phyloP scores from a whole-genome alignment of 169 alveolate genomes.

The Cryptosporidium viatorum region DNA sequence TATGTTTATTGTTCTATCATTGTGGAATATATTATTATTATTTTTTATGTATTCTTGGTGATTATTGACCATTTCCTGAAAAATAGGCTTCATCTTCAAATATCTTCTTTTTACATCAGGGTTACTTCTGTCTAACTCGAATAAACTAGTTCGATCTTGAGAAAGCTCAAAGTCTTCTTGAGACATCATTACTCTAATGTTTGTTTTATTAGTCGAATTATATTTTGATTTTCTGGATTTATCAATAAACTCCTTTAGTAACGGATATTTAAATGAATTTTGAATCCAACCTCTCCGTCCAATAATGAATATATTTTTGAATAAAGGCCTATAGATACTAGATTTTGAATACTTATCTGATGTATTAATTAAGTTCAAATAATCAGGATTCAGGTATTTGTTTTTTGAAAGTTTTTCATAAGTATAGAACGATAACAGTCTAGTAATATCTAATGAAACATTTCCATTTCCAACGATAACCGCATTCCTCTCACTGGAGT shows the following conservation, averaged over 20 bases:
- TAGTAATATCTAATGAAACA: constrained; percentile 62
- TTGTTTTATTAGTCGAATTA: not conserved
- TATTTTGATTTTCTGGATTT: constrained; percentile 24
- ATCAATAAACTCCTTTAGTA: constrained; percentile 42
- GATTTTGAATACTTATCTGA: not conserved
- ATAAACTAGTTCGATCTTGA: not conserved
- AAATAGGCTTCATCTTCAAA: constrained; percentile 13
- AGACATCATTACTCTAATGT: constrained; percentile 66
- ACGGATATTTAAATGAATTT: constrained; percentile 36
- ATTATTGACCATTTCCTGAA: constrained; percentile 68
- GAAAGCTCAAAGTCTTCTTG: constrained; percentile 52
- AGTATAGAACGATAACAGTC: constrained; percentile 42
- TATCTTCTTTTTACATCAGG: not conserved
- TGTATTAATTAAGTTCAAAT: constrained; percentile 22
- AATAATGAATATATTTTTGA: constrained; percentile 46
- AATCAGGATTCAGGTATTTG: constrained; percentile 39
- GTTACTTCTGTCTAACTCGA: constrained; percentile 6
- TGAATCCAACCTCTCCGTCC: constrained; percentile 74
- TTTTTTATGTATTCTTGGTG: constrained; percentile 24
- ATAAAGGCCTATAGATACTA: constrained; percentile 16
- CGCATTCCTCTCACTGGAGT: constrained; percentile 57
- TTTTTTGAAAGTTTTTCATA: constrained; percentile 49
- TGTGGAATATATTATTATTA: not conserved
- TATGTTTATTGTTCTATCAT: constrained; percentile 26
- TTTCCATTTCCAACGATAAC: constrained; percentile 70